phyloP scores from a whole-genome alignment of 2,329 filamentous ascomycete genomes.

The Colletotrichum sp. region DNA sequence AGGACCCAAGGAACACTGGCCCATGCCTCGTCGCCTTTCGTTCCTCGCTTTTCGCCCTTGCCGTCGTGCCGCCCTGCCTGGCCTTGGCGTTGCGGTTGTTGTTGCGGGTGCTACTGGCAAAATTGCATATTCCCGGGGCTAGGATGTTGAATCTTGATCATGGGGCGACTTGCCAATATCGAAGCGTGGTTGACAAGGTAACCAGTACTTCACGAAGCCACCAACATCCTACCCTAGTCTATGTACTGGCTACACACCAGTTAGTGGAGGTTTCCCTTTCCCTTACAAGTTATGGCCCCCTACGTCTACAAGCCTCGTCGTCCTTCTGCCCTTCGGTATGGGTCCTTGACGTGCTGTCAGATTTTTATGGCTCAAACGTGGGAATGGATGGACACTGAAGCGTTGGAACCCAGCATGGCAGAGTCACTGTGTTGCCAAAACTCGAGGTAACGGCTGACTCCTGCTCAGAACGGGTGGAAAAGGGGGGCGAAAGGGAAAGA shows the following conservation, averaged over 20 bases:
- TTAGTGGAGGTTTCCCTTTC: neutral
- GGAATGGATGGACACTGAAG: neutral
- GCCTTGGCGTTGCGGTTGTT: conserved; percentile 1
- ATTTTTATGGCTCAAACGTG: neutral
- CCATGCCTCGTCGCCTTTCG: neutral
- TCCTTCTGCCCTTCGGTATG: neutral
- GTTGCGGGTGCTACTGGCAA: neutral
- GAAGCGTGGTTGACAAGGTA: neutral
- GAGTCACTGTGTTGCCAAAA: neutral
- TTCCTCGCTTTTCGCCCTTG: neutral
- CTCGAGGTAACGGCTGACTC: neutral
- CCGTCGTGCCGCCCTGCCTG: neutral
- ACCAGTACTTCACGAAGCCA: neutral
- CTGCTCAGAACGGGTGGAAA: neutral
- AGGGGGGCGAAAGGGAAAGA: neutral
- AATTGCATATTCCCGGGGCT: neutral
- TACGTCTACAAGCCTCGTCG: neutral
- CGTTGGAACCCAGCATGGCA: neutral
- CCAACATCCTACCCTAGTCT: neutral
- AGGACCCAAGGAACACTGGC: neutral
- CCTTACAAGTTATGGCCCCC: neutral
- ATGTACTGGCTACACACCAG: neutral
- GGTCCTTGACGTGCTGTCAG: neutral
- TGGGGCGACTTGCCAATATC: neutral
- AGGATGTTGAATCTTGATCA: neutral